Percentiles rank a stretch among this genome's conserved stretches.
phyloP scores from a whole-genome alignment of 148 eudicot genomes.

The Gaultheria prostrata region DNA sequence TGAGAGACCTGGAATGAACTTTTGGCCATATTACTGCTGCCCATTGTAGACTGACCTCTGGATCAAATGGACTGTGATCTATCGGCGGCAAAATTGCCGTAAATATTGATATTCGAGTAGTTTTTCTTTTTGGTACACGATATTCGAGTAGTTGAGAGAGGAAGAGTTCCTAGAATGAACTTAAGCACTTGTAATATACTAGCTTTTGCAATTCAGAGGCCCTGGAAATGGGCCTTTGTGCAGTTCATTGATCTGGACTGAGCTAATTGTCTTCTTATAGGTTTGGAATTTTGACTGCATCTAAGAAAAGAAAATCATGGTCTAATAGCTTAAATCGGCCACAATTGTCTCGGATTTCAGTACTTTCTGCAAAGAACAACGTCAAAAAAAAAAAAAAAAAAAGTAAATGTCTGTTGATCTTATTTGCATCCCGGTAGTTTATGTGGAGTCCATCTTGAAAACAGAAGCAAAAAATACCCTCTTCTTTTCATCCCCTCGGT shows the following conservation, averaged over 20 bases:
- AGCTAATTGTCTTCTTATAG: not conserved
- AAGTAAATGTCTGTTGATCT: not conserved
- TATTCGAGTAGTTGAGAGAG: not conserved
- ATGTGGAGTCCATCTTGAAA: not conserved
- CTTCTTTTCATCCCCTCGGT: not conserved
- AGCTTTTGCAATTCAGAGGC: not conserved
- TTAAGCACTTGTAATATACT: not conserved
- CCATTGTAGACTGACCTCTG: constrained; percentile 12
- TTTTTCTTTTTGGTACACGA: no score
- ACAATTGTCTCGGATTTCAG: not conserved
- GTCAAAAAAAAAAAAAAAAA: not conserved
- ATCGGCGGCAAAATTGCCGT: not conserved
- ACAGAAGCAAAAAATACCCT: not conserved
- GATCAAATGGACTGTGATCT: not conserved
- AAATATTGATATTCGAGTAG: not conserved
- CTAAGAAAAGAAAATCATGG: not conserved
- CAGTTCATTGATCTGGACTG: not conserved
- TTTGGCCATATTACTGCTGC: constrained; percentile 53
- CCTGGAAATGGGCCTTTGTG: not conserved
- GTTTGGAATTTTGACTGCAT: not conserved
- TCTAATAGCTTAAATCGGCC: not conserved
- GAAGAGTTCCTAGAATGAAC: not conserved
- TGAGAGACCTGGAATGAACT: constrained; percentile 71
- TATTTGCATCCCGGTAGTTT: not conserved
- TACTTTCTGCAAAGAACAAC: not conserved